Percentiles rank a stretch among this genome's conserved stretches.
phyloP scores from a whole-genome alignment of 176 grass and related monocot genomes.

The Eragrostis nindensis region DNA sequence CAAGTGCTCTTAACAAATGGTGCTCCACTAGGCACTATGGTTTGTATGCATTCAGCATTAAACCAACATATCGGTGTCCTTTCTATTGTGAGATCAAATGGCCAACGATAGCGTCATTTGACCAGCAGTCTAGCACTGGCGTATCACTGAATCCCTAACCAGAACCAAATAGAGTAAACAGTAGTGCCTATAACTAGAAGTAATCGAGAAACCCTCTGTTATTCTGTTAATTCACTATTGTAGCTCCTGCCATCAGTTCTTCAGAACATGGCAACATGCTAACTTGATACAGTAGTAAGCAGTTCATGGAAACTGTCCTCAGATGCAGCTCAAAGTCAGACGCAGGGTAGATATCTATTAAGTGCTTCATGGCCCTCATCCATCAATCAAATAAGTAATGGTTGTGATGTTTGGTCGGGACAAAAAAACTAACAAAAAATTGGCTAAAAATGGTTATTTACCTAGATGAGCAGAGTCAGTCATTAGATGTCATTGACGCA shows the following conservation, averaged over 20 bases:
- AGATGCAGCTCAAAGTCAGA: not conserved
- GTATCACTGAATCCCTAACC: not conserved
- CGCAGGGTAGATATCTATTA: not conserved
- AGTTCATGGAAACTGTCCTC: not conserved
- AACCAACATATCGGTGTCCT: not conserved
- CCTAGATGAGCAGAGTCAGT: not conserved
- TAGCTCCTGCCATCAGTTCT: not conserved
- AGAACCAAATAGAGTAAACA: conserved; percentile 4
- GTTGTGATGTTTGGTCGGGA: not conserved
- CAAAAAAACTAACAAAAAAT: not conserved
- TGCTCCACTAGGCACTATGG: not conserved
- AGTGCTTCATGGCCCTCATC: not conserved
- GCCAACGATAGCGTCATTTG: not conserved
- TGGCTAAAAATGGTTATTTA: not conserved
- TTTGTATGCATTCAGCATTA: conserved; percentile 2
- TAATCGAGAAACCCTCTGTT: not conserved
- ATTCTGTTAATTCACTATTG: not conserved
- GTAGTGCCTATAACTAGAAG: not conserved
- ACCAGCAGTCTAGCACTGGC: not conserved
- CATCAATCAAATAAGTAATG: not conserved
- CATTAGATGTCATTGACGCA: not conserved
- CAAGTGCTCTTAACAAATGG: not conserved
- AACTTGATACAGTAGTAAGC: not conserved
- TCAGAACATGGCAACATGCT: not conserved
- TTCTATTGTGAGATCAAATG: not conserved